These are phyloP conservation scores for Scenedesmus sp. DNA, from an alignment of 163 green algal species.

Conservation along the genomic window DNA sequence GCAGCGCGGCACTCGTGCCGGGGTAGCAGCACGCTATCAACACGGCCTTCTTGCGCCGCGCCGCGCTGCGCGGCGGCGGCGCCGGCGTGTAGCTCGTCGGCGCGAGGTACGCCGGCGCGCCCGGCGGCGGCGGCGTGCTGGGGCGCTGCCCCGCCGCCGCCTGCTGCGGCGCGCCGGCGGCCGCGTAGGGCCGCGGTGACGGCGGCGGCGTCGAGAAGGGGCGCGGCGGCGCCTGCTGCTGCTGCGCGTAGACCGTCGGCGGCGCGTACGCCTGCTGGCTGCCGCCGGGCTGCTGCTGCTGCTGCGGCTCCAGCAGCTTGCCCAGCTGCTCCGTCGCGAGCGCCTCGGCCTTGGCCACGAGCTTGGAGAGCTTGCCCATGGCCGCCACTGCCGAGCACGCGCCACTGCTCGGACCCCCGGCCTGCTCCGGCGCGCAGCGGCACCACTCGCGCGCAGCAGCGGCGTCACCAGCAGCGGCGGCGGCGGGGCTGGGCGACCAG, in stretches of 20 bases:
- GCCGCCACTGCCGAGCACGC: too few species aligned
- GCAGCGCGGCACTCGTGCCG: not conserved
- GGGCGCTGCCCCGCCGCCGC: conserved; percentile 12
- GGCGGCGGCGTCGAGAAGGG: conserved; percentile 15
- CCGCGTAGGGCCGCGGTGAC: not conserved
- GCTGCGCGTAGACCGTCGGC: not conserved
- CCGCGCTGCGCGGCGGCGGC: not conserved
- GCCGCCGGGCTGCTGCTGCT: not conserved
- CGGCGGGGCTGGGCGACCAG: too few species aligned
- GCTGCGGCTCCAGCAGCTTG: not conserved
- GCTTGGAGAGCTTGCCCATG: conserved; percentile 31
- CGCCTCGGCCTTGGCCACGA: conserved; percentile 21
- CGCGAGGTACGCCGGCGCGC: too few species aligned
- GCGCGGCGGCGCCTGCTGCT: not conserved
- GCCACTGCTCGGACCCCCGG: too few species aligned
- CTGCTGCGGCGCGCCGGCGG: not conserved
- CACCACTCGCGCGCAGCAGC: too few species aligned
- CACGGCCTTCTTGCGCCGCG: conserved; percentile 31
- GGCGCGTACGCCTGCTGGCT: conserved; percentile 11
- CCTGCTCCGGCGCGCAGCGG: too few species aligned
- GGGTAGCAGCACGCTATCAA: conserved; percentile 11
- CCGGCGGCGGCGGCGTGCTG: too few species aligned
- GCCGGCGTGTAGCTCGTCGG: conserved; percentile 6
- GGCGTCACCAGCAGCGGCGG: too few species aligned
- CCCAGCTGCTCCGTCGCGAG: conserved; percentile 1